A percentile compares a stretch with the other conserved stretches of the same genome.
Conservation (phyloP, 2,329 filamentous ascomycete species). For the Teratosphaeria pseudoeucalypti region DNA sequence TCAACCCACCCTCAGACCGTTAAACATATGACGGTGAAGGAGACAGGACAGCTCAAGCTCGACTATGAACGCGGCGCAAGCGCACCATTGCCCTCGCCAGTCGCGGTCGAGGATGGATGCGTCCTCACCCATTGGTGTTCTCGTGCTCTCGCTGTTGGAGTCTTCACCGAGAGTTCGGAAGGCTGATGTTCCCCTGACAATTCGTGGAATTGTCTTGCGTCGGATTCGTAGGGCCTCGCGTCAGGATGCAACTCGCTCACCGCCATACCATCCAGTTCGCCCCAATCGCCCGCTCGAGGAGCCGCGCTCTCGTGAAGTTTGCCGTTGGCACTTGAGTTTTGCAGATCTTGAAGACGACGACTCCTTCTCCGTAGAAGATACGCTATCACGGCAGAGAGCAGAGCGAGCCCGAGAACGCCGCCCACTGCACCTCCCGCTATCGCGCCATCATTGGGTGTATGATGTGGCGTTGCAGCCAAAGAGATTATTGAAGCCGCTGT, state of each 20-base stretch:
- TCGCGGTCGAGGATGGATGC: background rate
- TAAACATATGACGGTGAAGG: background rate
- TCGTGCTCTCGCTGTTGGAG: background rate
- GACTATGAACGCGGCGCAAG: background rate
- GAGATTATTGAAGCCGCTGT: too few species aligned
- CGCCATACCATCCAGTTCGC: background rate
- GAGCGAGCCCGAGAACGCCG: too few species aligned
- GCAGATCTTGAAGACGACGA: too few species aligned
- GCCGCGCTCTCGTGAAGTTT: too few species aligned
- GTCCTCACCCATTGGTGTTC: background rate
- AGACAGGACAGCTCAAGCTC: background rate
- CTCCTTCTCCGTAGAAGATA: too few species aligned
- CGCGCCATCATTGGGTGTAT: too few species aligned
- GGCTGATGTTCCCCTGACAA: background rate
- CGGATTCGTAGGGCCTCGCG: background rate
- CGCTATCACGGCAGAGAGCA: too few species aligned
- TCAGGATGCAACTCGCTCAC: background rate
- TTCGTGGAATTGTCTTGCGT: background rate
- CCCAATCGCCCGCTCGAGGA: too few species aligned
- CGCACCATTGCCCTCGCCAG: background rate
- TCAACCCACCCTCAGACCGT: background rate
- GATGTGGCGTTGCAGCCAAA: too few species aligned
- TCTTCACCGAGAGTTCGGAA: background rate
- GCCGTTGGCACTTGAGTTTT: too few species aligned
- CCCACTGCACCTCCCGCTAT: too few species aligned